These are phyloP conservation scores for Dalbergia cochinchinensis DNA, from an alignment of 306 rosid genomes.

Conservation along the genomic window DNA sequence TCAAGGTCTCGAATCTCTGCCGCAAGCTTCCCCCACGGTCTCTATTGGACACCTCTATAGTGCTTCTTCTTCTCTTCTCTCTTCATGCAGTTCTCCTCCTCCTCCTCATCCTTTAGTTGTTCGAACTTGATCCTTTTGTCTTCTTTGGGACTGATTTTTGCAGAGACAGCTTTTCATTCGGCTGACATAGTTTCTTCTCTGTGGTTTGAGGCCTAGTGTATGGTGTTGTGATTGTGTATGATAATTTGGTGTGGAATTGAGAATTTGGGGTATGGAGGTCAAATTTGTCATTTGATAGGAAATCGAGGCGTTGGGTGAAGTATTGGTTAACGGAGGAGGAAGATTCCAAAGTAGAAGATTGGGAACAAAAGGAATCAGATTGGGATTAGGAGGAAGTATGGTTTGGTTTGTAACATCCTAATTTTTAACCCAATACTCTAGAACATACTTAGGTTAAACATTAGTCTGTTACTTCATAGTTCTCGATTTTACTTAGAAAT, in stretches of 20 bases:
- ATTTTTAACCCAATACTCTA: no score
- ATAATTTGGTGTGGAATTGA: constrained; percentile 31
- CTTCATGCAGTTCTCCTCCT: neutral
- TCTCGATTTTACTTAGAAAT: no score
- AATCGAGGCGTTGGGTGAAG: constrained; percentile 35
- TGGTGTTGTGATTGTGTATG: neutral
- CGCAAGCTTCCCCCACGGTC: constrained; percentile 88
- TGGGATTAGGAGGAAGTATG: constrained; percentile 40
- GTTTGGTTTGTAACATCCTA: no score
- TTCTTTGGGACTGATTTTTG: constrained; percentile 65
- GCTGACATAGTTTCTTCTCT: constrained; percentile 19
- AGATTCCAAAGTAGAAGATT: constrained; percentile 52
- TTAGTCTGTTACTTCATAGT: no score
- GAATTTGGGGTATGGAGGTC: constrained; percentile 48
- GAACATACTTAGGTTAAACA: no score
- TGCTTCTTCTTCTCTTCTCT: constrained; percentile 30
- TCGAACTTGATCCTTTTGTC: constrained; percentile 70
- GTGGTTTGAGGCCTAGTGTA: neutral
- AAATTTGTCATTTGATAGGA: constrained; percentile 13
- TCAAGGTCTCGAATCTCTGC: constrained; percentile 84
- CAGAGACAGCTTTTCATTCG: constrained; percentile 56
- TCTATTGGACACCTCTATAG: constrained; percentile 72
- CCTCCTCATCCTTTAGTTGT: neutral
- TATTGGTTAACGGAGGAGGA: constrained; percentile 24
- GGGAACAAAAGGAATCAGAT: constrained; percentile 36